phyloP scores from a whole-genome alignment of 2,329 filamentous ascomycete genomes.

The Paecilomyces formosus region DNA sequence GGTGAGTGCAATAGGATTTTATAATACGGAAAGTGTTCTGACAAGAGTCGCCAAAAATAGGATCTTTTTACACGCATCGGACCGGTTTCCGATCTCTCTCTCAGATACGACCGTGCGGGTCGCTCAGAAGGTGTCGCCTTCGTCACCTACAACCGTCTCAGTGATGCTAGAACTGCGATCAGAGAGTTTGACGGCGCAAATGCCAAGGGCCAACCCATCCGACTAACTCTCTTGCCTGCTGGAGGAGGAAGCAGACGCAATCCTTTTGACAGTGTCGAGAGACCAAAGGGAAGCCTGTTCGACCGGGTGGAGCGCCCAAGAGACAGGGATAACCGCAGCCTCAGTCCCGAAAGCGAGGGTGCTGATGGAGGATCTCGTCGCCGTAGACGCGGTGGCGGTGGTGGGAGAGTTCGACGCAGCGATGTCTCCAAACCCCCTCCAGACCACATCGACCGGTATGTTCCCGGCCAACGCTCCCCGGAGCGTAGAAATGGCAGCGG shows the following conservation, averaged over 20 bases:
- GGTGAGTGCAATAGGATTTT: conserved; percentile 41
- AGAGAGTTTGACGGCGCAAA: conserved; percentile 82
- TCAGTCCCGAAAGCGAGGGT: conserved; percentile 33
- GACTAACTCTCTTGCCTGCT: conserved; percentile 58
- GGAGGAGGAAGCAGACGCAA: conserved; percentile 27
- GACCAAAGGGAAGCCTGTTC: conserved; percentile 56
- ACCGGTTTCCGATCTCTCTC: conserved; percentile 57
- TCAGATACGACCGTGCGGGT: conserved; percentile 80
- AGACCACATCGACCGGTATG: conserved; percentile 70
- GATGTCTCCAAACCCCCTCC: conserved; percentile 50
- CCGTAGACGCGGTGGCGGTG: conserved; percentile 33
- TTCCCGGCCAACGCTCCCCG: conserved; percentile 52
- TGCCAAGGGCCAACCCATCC: conserved; percentile 81
- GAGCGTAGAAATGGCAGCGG: conserved; percentile 42
- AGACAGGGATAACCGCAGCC: conserved; percentile 32
- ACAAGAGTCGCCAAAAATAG: conserved; percentile 36
- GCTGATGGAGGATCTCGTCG: conserved; percentile 26
- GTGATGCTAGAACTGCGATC: conserved; percentile 68
- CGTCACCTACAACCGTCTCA: conserved; percentile 65
- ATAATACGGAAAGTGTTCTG: neutral
- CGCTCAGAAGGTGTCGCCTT: conserved; percentile 79
- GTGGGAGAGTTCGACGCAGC: conserved; percentile 44
- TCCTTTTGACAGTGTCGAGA: conserved; percentile 44
- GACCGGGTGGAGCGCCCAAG: conserved; percentile 49
- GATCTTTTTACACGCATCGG: conserved; percentile 76